These are phyloP conservation scores for Phytophthora crassamura DNA, from an alignment of 352 stramenopile species.

Conservation along the genomic window DNA sequence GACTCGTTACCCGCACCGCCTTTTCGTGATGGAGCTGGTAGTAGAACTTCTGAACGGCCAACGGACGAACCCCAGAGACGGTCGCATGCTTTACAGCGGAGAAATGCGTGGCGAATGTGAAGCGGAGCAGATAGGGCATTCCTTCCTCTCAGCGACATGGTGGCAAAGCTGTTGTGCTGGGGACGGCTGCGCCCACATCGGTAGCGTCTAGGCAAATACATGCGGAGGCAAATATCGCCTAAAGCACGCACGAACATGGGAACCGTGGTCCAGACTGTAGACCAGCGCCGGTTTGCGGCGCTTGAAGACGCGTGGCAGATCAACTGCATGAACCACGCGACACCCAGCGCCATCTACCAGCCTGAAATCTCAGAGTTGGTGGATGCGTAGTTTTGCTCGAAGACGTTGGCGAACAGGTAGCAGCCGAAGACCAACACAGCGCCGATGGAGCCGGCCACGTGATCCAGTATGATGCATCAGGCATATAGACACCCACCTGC, in stretches of 20 bases:
- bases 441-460: conserved; percentile 57
- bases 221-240: conserved; percentile 61
- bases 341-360: conserved; percentile 61
- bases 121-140: not conserved
- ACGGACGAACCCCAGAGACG: conserved; percentile 3
- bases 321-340: conserved; percentile 87
- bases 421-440: conserved; percentile 55
- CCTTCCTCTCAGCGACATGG: not conserved
- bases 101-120: not conserved
- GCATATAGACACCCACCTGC: conserved; percentile 66
- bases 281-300: conserved; percentile 83
- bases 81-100: conserved; percentile 1
- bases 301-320: conserved; percentile 89
- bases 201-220: conserved; percentile 4
- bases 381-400: conserved; percentile 43
- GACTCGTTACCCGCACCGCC: too few species aligned
- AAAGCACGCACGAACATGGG: conserved; percentile 90
- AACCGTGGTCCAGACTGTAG: conserved; percentile 86
- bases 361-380: conserved; percentile 41
- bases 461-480: conserved; percentile 82
- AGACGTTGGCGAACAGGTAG: conserved; percentile 71
- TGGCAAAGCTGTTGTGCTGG: too few species aligned
- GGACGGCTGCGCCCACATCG: not conserved
- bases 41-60: conserved; percentile 5
- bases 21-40: too few species aligned